Base-by-base conservation (phyloP, 2,329 filamentous ascomycete species). In the Venturia nashicola region DNA sequence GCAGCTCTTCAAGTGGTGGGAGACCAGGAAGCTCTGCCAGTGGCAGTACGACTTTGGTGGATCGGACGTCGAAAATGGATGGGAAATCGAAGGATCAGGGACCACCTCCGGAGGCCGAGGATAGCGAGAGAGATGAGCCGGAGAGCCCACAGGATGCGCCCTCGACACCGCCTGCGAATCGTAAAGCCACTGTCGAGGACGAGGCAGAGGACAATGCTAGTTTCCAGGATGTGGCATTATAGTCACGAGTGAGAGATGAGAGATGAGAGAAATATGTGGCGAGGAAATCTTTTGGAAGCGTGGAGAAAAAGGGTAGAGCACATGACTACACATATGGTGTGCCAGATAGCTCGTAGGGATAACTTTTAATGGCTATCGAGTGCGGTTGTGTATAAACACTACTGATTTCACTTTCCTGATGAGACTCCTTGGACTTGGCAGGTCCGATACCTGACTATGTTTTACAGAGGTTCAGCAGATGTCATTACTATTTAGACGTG, bases 191-290 rank as follows among this genome's bases (percentile, higher is more conserved):
- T 9, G 46, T 63, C 16, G 61, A 64, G 59, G 64, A 62, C 11
- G 64, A 64, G 44, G 59, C 46, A 40, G 59, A 62, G 18, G 60
- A 64, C 9, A 46, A 43, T 18, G 60, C 32, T 9, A 62, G 59
- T 59, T 65, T 65, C 23, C 39, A 64, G 14, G 61, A 64, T 20
- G 64, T 65, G 44, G 64, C 64, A 27, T 65, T 65, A 48, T 65
- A 36, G 32, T 18, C 2, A 23, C 5, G 16, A 20, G 51, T 2
- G n/a, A 18, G 32, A 57, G 32, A 36, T 2, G n/a, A 18, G 32
- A 57, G 32, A 36, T 2, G 7, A 36, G 14, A n/a, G 51, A 9
- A 14, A 57, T 2, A 20, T 18, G 9, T 20, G 27, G 51, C 5
- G 27, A 18, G 27, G 16, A 9, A 6, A 16, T 36, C 3, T 57